phyloP scores from a whole-genome alignment of 108 stramenopile species.

The Seminavis robusta region DNA sequence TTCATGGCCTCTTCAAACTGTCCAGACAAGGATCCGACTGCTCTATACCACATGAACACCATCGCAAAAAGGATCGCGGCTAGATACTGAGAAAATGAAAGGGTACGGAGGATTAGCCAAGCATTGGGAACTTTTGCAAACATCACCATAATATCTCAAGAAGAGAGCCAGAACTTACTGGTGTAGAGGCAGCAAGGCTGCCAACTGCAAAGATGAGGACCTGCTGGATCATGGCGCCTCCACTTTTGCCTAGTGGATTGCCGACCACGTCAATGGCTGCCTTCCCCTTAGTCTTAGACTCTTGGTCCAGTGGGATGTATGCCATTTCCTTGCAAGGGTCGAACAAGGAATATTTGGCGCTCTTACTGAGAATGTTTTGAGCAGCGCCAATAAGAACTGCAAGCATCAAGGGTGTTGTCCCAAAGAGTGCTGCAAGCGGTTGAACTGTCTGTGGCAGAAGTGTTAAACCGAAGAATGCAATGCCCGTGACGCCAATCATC shows the following conservation, averaged over 20 bases:
- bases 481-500: conserved; percentile 92
- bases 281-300: conserved; percentile 98
- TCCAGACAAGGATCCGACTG: conserved; percentile 69
- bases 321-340: conserved; percentile 99
- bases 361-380: conserved; percentile 95
- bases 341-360: conserved; percentile 94
- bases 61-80: conserved; percentile 71
- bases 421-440: conserved; percentile 73
- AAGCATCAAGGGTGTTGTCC: conserved; percentile 93
- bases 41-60: conserved; percentile 72
- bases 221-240: conserved; percentile 95
- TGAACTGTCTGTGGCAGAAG: conserved; percentile 74
- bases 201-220: conserved; percentile 87
- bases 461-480: conserved; percentile 88
- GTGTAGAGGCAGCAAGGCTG: conserved; percentile 85
- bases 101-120: not conserved
- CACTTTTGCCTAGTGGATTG: conserved; percentile 95
- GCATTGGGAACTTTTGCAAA: not conserved
- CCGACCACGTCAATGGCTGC: conserved; percentile 99
- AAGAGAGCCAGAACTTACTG: conserved; percentile 32
- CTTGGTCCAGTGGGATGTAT: conserved; percentile 97
- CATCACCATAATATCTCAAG: not conserved
- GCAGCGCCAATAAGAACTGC: conserved; percentile 95
- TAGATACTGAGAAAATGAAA: conserved; percentile 36
- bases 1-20: conserved; percentile 82